Conservation (phyloP, 78 protist species). For the Dictyostelium firmibasis region DNA sequence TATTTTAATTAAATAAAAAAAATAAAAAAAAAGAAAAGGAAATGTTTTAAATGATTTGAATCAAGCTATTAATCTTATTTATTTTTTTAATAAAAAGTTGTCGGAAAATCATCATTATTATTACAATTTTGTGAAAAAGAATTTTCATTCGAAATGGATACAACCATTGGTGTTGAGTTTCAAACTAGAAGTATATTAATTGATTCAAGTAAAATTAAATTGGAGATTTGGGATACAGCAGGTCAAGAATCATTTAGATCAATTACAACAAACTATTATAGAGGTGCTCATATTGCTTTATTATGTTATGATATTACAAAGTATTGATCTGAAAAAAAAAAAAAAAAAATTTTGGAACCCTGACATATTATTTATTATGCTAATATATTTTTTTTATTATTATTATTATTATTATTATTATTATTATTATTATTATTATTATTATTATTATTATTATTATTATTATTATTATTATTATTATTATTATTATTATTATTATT, state of each 20-base stretch:
- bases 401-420: too few relatives aligned
- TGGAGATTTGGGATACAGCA: slow-evolving; percentile 98
- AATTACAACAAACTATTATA: slow-evolving; percentile 97
- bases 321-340: not conserved
- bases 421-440: too few relatives aligned
- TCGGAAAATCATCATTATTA: slow-evolving; percentile 97
- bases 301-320: slow-evolving; percentile 77
- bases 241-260: slow-evolving; percentile 98
- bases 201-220: slow-evolving; percentile 91
- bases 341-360: too few relatives aligned
- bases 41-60: not conserved
- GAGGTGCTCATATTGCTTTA: slow-evolving; percentile 94
- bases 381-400: too few relatives aligned
- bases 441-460: too few relatives aligned
- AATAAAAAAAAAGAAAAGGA: not conserved
- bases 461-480: too few relatives aligned
- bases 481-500: too few relatives aligned
- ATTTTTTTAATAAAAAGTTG: slow-evolving; percentile 73
- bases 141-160: slow-evolving; percentile 96
- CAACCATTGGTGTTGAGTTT: slow-evolving; percentile 99
- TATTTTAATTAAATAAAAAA: not conserved
- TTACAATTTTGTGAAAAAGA: slow-evolving; percentile 98
- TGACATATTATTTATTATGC: too few relatives aligned
- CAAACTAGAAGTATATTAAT: slow-evolving; percentile 94
- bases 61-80: too few relatives aligned